Percentiles rank a stretch among this genome's conserved stretches.
Conservation (phyloP, 2,329 filamentous ascomycete genomes). For the Calcarisporium arbuscula region DNA sequence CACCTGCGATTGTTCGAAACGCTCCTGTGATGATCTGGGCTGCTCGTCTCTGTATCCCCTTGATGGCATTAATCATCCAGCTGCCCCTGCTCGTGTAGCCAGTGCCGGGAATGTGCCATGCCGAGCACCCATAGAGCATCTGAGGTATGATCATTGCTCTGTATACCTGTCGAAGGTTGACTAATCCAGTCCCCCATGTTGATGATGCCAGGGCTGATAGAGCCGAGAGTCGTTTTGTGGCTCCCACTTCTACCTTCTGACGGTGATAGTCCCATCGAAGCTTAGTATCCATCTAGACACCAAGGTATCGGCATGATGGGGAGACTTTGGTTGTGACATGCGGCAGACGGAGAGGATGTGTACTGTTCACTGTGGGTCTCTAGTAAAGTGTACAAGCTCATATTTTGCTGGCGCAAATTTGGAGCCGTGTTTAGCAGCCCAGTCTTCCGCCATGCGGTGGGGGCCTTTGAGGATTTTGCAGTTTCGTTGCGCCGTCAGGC, state of each 20-base stretch:
- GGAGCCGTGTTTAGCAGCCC: too few relatives aligned
- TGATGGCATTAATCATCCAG: constrained; percentile 8
- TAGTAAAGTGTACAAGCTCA: too few relatives aligned
- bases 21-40: constrained; percentile 20
- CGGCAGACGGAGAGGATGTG: too few relatives aligned
- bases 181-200: constrained; percentile 14
- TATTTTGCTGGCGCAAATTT: too few relatives aligned
- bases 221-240: constrained; percentile 15
- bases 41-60: constrained; percentile 17
- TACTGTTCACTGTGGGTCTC: too few relatives aligned
- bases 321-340: too few relatives aligned
- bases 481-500: too few relatives aligned
- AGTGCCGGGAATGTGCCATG: constrained; percentile 14
- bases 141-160: constrained; percentile 16
- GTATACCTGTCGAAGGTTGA: constrained; percentile 19
- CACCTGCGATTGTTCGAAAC: constrained; percentile 16
- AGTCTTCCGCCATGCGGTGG: too few relatives aligned
- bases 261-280: constrained; percentile 17
- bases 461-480: too few relatives aligned
- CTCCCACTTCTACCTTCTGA: constrained; percentile 13
- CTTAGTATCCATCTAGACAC: constrained; percentile 17
- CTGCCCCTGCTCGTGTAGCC: constrained; percentile 6
- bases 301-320: too few relatives aligned
- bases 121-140: constrained; percentile 21
- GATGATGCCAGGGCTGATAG: constrained; percentile 17